Evolutionary conservation across 345 rosid species (phyloP).

Genomic region (Lepidium africanum): DNA sequence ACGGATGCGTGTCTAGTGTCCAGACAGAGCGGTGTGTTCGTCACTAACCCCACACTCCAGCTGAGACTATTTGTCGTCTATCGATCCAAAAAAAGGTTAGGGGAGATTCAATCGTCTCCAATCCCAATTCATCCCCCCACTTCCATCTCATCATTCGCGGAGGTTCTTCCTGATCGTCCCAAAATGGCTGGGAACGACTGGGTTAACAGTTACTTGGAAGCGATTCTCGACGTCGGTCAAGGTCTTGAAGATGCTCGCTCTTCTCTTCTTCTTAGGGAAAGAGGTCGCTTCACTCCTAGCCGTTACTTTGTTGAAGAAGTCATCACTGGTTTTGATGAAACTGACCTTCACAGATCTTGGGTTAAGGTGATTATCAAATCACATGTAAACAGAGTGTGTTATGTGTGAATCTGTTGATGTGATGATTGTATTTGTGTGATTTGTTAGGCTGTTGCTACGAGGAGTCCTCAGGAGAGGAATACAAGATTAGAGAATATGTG

Average conservation of each 20-base stretch:
- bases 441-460: slow-evolving; percentile 82
- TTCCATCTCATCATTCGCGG: background rate
- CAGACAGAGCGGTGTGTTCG: slow-evolving; percentile 4
- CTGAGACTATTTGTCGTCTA: slow-evolving; percentile 12
- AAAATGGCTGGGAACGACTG: slow-evolving; percentile 98
- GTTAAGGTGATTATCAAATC: slow-evolving; percentile 32
- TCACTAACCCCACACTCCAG: slow-evolving; percentile 24
- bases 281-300: slow-evolving; percentile 96
- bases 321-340: slow-evolving; percentile 92
- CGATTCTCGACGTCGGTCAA: slow-evolving; percentile 96
- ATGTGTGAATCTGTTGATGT: background rate
- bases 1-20: slow-evolving; percentile 24
- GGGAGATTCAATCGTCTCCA: slow-evolving; percentile 11
- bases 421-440: background rate
- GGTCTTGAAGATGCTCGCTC: slow-evolving; percentile 75
- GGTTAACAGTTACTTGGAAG: slow-evolving; percentile 96
- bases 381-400: background rate
- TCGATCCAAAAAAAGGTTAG: background rate
- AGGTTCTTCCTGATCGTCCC: background rate
- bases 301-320: slow-evolving; percentile 98
- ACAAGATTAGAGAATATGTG: slow-evolving; percentile 99
- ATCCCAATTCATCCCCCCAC: background rate
- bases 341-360: slow-evolving; percentile 97
- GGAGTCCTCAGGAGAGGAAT: slow-evolving; percentile 97
- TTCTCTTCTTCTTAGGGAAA: slow-evolving; percentile 77